These are phyloP conservation scores for Agaricales sp. DNA, from an alignment of 1,284 basidiomycete species.

Conservation along the genomic window DNA sequence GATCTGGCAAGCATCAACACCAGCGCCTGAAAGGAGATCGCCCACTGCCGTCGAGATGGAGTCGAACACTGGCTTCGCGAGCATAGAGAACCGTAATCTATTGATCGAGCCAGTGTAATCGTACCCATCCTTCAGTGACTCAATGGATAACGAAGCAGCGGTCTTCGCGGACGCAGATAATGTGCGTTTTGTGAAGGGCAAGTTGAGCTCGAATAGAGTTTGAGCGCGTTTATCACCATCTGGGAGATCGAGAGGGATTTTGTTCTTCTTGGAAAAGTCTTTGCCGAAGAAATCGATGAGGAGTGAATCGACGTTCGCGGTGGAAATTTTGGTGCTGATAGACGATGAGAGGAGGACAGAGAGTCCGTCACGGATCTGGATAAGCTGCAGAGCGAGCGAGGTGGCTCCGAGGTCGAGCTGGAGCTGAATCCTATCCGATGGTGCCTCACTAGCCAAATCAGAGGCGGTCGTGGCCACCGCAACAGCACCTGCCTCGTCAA, in stretches of 20 bases:
- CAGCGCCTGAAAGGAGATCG: slow-evolving; percentile 50
- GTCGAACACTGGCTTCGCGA: slow-evolving; percentile 67
- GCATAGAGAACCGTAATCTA: slow-evolving; percentile 88
- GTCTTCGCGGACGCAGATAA: slow-evolving; percentile 75
- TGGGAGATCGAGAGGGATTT: slow-evolving; percentile 59
- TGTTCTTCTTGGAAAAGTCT: slow-evolving; percentile 97
- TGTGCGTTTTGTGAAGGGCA: slow-evolving; percentile 94
- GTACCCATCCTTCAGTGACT: slow-evolving; percentile 89
- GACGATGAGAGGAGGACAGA: slow-evolving; percentile 47
- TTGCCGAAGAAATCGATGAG: slow-evolving; percentile 90
- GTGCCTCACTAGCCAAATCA: slow-evolving; percentile 27
- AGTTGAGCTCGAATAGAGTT: slow-evolving; percentile 86
- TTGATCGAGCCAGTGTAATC: slow-evolving; percentile 94
- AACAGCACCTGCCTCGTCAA: slow-evolving; percentile 77
- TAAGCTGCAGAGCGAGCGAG: slow-evolving; percentile 47
- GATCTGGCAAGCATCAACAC: slow-evolving; percentile 69
- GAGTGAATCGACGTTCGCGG: slow-evolving; percentile 68
- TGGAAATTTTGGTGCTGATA: slow-evolving; percentile 37
- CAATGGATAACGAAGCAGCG: slow-evolving; percentile 85
- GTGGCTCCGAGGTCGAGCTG: slow-evolving; percentile 66
- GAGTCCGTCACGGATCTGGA: slow-evolving; percentile 61
- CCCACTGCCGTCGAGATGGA: slow-evolving; percentile 55
- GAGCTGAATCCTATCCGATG: slow-evolving; percentile 54
- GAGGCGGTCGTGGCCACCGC: slow-evolving; percentile 52
- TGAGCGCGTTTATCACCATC: slow-evolving; percentile 82